Conservation (phyloP, 75 land plant species). For the Larix kaempferi region DNA sequence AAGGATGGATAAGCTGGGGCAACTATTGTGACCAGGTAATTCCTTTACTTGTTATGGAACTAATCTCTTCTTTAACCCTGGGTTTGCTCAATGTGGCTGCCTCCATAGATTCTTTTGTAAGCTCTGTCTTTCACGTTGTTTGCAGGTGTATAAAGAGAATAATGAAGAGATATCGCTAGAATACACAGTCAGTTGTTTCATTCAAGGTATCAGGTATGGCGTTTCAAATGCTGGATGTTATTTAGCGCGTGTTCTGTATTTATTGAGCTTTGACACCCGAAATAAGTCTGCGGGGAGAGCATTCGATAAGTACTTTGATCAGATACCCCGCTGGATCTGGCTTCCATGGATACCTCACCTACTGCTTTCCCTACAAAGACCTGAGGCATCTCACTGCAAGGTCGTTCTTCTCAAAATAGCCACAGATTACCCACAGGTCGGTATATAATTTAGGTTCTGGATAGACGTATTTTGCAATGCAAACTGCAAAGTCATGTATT, state of each 20-base stretch:
- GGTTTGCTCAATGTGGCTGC: not conserved
- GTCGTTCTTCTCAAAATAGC: constrained; percentile 89
- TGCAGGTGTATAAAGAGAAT: constrained; percentile 85
- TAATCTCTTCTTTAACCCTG: not conserved
- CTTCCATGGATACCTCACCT: constrained; percentile 98
- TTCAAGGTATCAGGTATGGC: constrained; percentile 99
- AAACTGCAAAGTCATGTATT: not conserved
- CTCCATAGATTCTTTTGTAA: not conserved
- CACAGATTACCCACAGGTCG: constrained; percentile 89
- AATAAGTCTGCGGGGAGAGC: constrained; percentile 85
- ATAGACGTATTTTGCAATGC: not conserved
- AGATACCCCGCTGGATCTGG: constrained; percentile 98
- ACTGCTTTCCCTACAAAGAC: constrained; percentile 91
- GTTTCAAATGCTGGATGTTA: constrained; percentile 88
- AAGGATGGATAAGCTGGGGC: constrained; percentile 99
- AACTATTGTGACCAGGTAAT: constrained; percentile 96
- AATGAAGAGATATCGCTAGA: constrained; percentile 91
- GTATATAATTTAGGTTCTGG: not conserved
- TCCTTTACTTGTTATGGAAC: not conserved
- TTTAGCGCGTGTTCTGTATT: constrained; percentile 88
- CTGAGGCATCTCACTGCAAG: constrained; percentile 94
- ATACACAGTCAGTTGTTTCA: constrained; percentile 91
- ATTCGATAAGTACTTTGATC: constrained; percentile 90
- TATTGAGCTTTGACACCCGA: constrained; percentile 93
- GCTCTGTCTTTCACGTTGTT: not conserved